Conservation (phyloP, 495 filamentous ascomycete species). For the Trichocladium antarcticum region DNA sequence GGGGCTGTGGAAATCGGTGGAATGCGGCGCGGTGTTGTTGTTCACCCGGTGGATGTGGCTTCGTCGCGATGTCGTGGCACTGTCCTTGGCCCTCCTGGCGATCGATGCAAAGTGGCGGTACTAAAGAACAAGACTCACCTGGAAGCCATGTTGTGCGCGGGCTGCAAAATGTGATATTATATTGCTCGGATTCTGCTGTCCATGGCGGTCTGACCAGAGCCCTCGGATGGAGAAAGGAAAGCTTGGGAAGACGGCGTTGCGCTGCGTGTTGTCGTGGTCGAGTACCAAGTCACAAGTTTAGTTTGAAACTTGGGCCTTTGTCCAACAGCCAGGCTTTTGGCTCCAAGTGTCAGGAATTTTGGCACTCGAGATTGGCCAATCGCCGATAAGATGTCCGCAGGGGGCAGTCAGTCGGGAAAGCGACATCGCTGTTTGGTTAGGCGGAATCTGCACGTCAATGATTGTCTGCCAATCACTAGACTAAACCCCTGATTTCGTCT, state of each 20-base stretch:
- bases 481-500: background rate
- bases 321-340: slow-evolving; percentile 5
- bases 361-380: slow-evolving; percentile 17
- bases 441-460: background rate
- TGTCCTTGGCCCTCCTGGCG: background rate
- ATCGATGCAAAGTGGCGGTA: background rate
- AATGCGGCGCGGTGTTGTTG: too few relatives aligned
- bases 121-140: slow-evolving; percentile 11
- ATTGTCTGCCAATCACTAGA: slow-evolving; percentile 1
- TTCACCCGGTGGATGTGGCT: too few relatives aligned
- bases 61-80: background rate
- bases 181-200: background rate
- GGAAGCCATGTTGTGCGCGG: slow-evolving; percentile 16
- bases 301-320: background rate
- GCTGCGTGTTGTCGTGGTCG: background rate
- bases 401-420: background rate
- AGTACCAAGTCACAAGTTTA: slow-evolving; percentile 1
- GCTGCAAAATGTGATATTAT: background rate
- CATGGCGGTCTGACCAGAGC: background rate
- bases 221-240: background rate
- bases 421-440: slow-evolving; percentile 1
- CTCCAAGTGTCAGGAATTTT: slow-evolving; percentile 17
- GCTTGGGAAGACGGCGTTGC: background rate
- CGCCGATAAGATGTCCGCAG: background rate
- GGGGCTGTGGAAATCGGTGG: too few relatives aligned